Percentiles rank a stretch among this genome's conserved stretches.
These are phyloP conservation scores for Coemansia sp. DNA, from an alignment of 192 early-diverging fungal species.

Conservation along the genomic window DNA sequence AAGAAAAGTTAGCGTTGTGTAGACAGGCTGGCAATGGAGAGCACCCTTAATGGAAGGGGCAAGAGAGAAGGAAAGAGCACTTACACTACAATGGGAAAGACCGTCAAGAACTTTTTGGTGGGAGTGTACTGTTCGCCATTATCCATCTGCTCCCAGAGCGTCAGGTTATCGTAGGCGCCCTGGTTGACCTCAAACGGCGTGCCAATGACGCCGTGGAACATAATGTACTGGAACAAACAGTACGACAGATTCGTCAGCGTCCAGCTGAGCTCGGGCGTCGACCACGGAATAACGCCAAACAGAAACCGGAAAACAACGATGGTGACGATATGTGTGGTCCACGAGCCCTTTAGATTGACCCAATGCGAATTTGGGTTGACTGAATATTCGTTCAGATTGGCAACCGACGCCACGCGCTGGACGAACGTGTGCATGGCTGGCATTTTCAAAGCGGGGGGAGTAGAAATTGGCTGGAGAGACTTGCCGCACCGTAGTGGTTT, in stretches of 20 bases:
- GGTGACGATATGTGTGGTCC: slow-evolving; percentile 85
- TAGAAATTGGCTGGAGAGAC: neutral
- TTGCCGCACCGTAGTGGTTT: no score
- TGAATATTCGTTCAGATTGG: slow-evolving; percentile 54
- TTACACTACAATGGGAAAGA: slow-evolving; percentile 92
- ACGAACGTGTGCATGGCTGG: slow-evolving; percentile 42
- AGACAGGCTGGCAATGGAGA: slow-evolving; percentile 77
- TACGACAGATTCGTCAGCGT: slow-evolving; percentile 92
- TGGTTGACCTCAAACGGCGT: slow-evolving; percentile 93
- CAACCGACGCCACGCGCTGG: slow-evolving; percentile 51
- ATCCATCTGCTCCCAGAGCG: slow-evolving; percentile 99
- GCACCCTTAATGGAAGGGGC: slow-evolving; percentile 24
- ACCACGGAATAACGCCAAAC: slow-evolving; percentile 84
- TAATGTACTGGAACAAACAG: slow-evolving; percentile 91
- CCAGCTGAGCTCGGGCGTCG: slow-evolving; percentile 92
- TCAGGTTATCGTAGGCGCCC: slow-evolving; percentile 89
- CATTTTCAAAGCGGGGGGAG: slow-evolving; percentile 4
- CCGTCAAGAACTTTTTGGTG: slow-evolving; percentile 96
- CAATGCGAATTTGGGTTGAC: slow-evolving; percentile 60
- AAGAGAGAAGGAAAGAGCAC: slow-evolving; percentile 34
- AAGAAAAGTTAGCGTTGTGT: slow-evolving; percentile 54
- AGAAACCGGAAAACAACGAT: slow-evolving; percentile 75
- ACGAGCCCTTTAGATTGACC: slow-evolving; percentile 72
- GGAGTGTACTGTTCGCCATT: slow-evolving; percentile 96
- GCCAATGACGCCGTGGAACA: slow-evolving; percentile 98